Base-by-base conservation (phyloP, 805 yeast genomes). In the Saccharomycodes ludwigii region DNA sequence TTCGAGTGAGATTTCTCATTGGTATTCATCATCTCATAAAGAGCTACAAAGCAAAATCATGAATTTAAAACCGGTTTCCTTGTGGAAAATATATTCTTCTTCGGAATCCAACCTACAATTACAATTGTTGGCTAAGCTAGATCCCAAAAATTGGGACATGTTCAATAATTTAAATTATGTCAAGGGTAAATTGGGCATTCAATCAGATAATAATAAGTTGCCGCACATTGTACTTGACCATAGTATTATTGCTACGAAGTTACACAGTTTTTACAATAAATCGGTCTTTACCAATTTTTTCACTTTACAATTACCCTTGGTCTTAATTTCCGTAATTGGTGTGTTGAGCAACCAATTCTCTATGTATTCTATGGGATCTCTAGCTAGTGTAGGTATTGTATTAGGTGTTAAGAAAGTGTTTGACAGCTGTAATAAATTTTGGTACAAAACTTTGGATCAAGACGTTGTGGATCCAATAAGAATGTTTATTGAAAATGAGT, bases 1-100 rank as follows among this genome's bases (percentile, higher is more conserved):
- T 26, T 21, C 5, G 18, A 23, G 19, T 15, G 28, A 24, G 5
- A 39, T 48, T 3, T 33, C 45, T 6, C 21, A 43, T 8, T 56
- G 59, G 59, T 44, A 50, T 24, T 38, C 44, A 32, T 29, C 41
- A 1, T 46, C 59, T 0, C 60, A 56, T 34, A 27, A 21, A 5
- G 54, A 54, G 29, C 40, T 55, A 30, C 60, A 56, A 35, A 31
- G 36, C 6, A 30, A 33, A 2, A 49, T 55, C 22, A 41, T 46
- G 30, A 56, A 56, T 6, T 40, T 40, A 11, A 40, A 37, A 6
- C 49, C 54, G 13, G 36, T 56, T 7, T 40, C 55, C 4, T 42
- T 58, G 43, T 48, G 52, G 53, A 54, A 44, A 39, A 31, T 56
- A 11, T 55, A 55, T 39, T 39, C 47, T 8, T 44, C 48, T 24